Evolutionary conservation across 768 basidiomycete species (phyloP), one percentile per base, ranked within the genome.

Genomic region (Rhizopogon vinicolor): DNA sequence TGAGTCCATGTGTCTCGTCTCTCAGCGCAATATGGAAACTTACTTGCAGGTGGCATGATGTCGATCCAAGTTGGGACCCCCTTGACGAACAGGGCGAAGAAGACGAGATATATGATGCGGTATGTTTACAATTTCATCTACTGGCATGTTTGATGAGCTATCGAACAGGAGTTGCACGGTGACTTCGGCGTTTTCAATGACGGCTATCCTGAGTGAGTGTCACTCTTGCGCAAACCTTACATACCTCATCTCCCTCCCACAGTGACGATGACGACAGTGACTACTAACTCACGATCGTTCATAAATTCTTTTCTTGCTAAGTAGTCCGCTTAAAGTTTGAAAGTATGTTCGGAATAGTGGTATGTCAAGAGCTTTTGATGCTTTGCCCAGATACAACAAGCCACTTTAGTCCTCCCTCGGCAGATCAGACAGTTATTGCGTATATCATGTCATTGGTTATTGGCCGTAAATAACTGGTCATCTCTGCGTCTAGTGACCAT

Each of bases 41-140:
- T 19, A 13, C 7, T 8, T 35, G 9, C 25, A 70, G 66, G 41
- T 68, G 66, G 68, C 14, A 16, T 0, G 62, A 68, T 10, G 59
- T 28, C 4, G 2, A 3, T 1, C 31, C 54, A 5, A 62, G 64
- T 5, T 68, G 68, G 67, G 54, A 60, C 0, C 64, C 68, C 0
- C 64, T 68, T 42, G 35, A 64, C 28, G 60, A 70, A 1, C 60
- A 68, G 3, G 67, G 68, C 16, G 60, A 54, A 7, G 62, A 58
- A 25, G 68, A 70, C 29, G 14, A 19, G 6, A 25, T 68, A 19
- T 49, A 49, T 16, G 46, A 49, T 37, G 33, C 46, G 22, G 46
- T 49, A 49, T 14, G 33, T 35, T 37, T 2, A 16, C 14, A 16
- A 14, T 3, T 2, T 9, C 8, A 19, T 48, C 19, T 14, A 49